A percentile compares a stretch with the other conserved stretches of the same genome.
Evolutionary conservation across 306 rosid species (phyloP).

Genomic region (Vachellia collinsii): DNA sequence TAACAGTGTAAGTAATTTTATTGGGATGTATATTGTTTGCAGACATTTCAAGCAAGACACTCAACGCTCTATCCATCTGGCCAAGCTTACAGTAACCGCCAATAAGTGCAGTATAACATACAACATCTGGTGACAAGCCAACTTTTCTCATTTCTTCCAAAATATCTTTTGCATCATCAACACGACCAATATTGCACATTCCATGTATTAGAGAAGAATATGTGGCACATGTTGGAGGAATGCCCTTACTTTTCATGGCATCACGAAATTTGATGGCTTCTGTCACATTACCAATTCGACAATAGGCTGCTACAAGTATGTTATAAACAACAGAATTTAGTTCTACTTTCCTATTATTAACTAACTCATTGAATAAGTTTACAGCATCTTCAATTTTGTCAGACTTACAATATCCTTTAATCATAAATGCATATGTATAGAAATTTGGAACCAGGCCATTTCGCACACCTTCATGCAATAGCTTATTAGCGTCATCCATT

Average conservation of each 20-base stretch:
- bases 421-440: slow-evolving; percentile 66
- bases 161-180: slow-evolving; percentile 58
- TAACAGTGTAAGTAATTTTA: slow-evolving; percentile 68
- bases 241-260: slow-evolving; percentile 60
- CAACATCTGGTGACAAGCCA: slow-evolving; percentile 61
- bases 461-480: slow-evolving; percentile 56
- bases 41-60: slow-evolving; percentile 60
- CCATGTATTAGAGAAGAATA: slow-evolving; percentile 82
- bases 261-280: slow-evolving; percentile 62
- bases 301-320: slow-evolving; percentile 59
- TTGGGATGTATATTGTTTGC: slow-evolving; percentile 54
- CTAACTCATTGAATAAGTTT: slow-evolving; percentile 55
- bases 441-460: slow-evolving; percentile 57
- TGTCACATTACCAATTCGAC: slow-evolving; percentile 49
- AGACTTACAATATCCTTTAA: slow-evolving; percentile 65
- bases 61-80: slow-evolving; percentile 57
- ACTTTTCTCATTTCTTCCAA: slow-evolving; percentile 65
- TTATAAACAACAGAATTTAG: slow-evolving; percentile 64
- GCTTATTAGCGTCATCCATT: slow-evolving; percentile 53
- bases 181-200: slow-evolving; percentile 60
- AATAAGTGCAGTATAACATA: slow-evolving; percentile 75
- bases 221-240: slow-evolving; percentile 56
- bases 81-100: slow-evolving; percentile 75
- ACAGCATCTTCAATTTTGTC: slow-evolving; percentile 59
- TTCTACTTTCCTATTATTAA: slow-evolving; percentile 47